Percentiles rank a stretch among this genome's conserved stretches.
These are phyloP conservation scores for Ceratocystis cacaofunesta DNA, from an alignment of 2,329 filamentous ascomycete species.

Conservation along the genomic window DNA sequence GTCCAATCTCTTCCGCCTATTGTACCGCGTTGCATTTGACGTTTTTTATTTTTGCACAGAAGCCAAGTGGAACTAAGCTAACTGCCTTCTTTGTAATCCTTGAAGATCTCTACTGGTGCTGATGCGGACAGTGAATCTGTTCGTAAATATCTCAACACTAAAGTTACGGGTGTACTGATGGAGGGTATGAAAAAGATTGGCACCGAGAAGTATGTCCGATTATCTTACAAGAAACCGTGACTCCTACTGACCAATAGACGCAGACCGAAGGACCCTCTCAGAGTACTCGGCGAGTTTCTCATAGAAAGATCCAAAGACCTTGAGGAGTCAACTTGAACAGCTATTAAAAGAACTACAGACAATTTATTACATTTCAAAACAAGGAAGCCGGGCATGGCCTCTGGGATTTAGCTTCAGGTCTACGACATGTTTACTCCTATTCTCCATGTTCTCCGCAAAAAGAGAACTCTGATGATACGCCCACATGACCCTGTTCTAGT, in stretches of 20 bases:
- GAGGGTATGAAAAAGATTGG: conserved; percentile 63
- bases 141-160: conserved; percentile 56
- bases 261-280: conserved; percentile 52
- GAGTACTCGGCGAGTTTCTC: conserved; percentile 55
- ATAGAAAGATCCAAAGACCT: conserved; percentile 52
- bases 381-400: not conserved
- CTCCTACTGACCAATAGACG: not conserved
- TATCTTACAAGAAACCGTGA: not conserved
- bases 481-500: not conserved
- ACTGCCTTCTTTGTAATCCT: conserved; percentile 19
- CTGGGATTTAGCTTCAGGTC: not conserved
- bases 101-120: conserved; percentile 36
- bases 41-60: not conserved
- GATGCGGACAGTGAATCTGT: conserved; percentile 47
- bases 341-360: no score
- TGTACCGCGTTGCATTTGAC: not conserved
- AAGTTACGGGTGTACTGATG: conserved; percentile 50
- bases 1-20: not conserved
- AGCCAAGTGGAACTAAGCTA: not conserved
- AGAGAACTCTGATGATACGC: not conserved
- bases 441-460: not conserved
- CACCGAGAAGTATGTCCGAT: conserved; percentile 48
- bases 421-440: not conserved
- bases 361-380: not conserved
- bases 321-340: conserved; percentile 28